A percentile compares a stretch with the other conserved stretches of the same genome.
These are phyloP conservation scores for Alternaria ventricosa DNA, from an alignment of 2,329 filamentous ascomycete genomes.

Conservation along the genomic window DNA sequence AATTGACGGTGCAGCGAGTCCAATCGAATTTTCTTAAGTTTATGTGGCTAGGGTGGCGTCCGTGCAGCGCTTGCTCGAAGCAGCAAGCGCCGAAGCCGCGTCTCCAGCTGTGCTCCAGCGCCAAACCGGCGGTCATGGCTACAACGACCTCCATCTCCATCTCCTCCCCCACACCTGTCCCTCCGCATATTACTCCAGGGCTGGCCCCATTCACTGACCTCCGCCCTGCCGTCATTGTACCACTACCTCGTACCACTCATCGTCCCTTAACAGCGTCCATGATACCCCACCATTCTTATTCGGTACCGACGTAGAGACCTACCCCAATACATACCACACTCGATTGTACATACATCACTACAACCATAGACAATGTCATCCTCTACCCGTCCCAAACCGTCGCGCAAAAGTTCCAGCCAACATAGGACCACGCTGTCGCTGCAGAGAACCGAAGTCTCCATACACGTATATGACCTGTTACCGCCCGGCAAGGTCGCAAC, in stretches of 20 bases:
- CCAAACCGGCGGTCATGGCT: conserved; percentile 9
- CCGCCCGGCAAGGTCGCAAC: conserved; percentile 79
- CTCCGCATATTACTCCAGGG: conserved; percentile 22
- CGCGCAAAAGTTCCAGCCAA: conserved; percentile 52
- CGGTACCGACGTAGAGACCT: conserved; percentile 11
- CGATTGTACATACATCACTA: conserved; percentile 3
- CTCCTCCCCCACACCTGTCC: conserved; percentile 8
- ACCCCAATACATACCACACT: conserved; percentile 3
- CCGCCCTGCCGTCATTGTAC: conserved; percentile 9
- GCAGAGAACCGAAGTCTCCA: conserved; percentile 74
- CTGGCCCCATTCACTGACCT: conserved; percentile 24
- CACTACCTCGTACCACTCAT: conserved; percentile 3
- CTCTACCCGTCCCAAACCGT: conserved; percentile 37
- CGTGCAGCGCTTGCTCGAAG: conserved; percentile 10
- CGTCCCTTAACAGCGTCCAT: conserved; percentile 11
- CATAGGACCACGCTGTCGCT: conserved; percentile 73
- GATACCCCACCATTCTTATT: conserved; percentile 21
- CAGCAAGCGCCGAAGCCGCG: conserved; percentile 18
- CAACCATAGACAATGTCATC: conserved; percentile 33
- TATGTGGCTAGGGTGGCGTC: conserved; percentile 9
- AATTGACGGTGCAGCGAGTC: conserved; percentile 10
- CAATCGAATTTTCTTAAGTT: conserved; percentile 24
- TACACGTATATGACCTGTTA: conserved; percentile 80
- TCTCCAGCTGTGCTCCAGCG: not conserved
- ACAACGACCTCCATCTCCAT: conserved; percentile 4